These are phyloP conservation scores for Amauroascus niger DNA, from an alignment of 2,329 filamentous ascomycete genomes.

Conservation along the genomic window DNA sequence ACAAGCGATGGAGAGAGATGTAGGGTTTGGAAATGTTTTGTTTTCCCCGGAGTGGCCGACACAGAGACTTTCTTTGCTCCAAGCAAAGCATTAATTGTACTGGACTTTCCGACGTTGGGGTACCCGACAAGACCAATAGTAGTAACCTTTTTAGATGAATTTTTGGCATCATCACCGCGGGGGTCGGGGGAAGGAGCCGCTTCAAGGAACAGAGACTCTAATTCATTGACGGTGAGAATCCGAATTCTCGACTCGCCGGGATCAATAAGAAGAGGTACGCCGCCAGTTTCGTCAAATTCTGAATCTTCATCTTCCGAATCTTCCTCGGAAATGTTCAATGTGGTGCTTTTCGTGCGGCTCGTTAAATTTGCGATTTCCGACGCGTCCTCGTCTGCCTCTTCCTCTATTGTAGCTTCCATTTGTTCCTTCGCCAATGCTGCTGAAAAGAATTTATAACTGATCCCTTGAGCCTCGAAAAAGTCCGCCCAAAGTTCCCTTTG, in stretches of 20 bases:
- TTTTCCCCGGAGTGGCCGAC: constrained; percentile 93
- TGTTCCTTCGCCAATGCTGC: constrained; percentile 81
- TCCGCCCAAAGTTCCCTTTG: constrained; percentile 79
- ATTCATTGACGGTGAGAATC: constrained; percentile 85
- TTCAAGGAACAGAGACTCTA: constrained; percentile 77
- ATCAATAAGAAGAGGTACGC: constrained; percentile 21
- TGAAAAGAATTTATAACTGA: constrained; percentile 94
- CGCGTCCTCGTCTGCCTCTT: constrained; percentile 29
- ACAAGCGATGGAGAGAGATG: constrained; percentile 83
- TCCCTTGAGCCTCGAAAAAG: constrained; percentile 69
- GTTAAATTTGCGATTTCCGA: constrained; percentile 22
- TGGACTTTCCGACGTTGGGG: constrained; percentile 98
- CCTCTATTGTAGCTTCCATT: constrained; percentile 60
- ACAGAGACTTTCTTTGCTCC: constrained; percentile 98
- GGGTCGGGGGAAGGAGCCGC: constrained; percentile 52
- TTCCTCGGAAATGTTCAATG: constrained; percentile 16
- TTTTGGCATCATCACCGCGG: constrained; percentile 37
- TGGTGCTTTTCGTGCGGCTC: not conserved
- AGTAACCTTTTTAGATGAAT: constrained; percentile 42
- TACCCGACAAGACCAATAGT: constrained; percentile 93
- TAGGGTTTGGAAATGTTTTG: constrained; percentile 98
- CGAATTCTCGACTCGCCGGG: constrained; percentile 44
- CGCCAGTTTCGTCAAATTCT: constrained; percentile 20
- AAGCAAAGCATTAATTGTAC: constrained; percentile 97
- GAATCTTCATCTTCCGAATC: constrained; percentile 26